Percentiles rank a stretch among this genome's conserved stretches.
Evolutionary conservation across 768 basidiomycete genomes (phyloP).

Genomic region (Hypholoma sublateritium): DNA sequence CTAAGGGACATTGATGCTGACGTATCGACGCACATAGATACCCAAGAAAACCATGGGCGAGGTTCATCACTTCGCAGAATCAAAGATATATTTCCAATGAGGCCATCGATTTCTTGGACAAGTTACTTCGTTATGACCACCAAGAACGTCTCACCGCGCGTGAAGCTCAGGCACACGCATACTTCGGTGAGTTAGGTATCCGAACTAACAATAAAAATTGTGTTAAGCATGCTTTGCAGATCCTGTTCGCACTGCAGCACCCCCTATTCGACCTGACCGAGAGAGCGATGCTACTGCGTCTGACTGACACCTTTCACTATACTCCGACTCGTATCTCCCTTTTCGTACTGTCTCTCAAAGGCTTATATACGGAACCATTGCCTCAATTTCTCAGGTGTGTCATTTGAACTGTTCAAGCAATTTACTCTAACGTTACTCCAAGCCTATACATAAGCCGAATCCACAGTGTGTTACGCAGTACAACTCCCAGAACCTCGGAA

Average conservation of each 20-base stretch:
- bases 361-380: too few species aligned
- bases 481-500: too few species aligned
- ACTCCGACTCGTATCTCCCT: not conserved
- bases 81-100: slow-evolving; percentile 96
- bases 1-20: not conserved
- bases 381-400: too few species aligned
- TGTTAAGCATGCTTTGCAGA: slow-evolving; percentile 40
- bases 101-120: slow-evolving; percentile 94
- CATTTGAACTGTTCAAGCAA: too few species aligned
- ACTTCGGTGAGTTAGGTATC: slow-evolving; percentile 65
- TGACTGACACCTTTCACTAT: not conserved
- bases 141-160: slow-evolving; percentile 94
- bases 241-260: slow-evolving; percentile 53
- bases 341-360: too few species aligned
- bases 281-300: slow-evolving; percentile 39
- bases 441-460: too few species aligned
- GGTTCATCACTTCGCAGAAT: slow-evolving; percentile 94
- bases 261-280: slow-evolving; percentile 49
- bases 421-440: too few species aligned
- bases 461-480: too few species aligned
- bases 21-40: slow-evolving; percentile 49
- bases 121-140: slow-evolving; percentile 94
- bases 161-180: slow-evolving; percentile 88
- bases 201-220: slow-evolving; percentile 6
- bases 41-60: slow-evolving; percentile 91